Base-by-base conservation (phyloP, 352 stramenopile species). In the Phytophthora tubulina region DNA sequence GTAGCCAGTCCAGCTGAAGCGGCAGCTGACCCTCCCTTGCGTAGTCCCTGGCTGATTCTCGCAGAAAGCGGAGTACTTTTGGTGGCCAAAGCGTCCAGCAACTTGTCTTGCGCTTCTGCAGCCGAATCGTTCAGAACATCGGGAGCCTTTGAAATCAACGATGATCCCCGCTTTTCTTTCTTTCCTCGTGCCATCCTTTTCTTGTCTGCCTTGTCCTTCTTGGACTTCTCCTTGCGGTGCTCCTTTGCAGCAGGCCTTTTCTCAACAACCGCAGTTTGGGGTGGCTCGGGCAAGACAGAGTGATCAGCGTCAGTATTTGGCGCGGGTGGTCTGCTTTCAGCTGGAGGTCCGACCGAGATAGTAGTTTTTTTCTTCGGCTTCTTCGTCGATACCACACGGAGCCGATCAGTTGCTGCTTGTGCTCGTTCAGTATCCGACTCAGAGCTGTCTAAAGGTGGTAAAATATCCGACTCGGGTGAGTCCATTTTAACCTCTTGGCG, bases 141-240 rank as follows among this genome's bases (percentile, higher is more conserved):
- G 9, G 46, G 45, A 41, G 46, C 21, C 45, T 73, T 75, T 3
- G 61, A 55, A 45, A 56, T 36, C 14, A 63, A 30, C 9, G 61
- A 52, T 3, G 52, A 55, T 1, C 35, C 56, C 8, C 81, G 80
- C 52, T 92, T 92, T 13, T 92, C 84, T 67, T 92, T 94, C 56
- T 86, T 90, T 21, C 56, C 74, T 32, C 73, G 72, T 35, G 42
- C 44, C 5, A 72, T 72, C 39, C 86, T 91, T 63, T 86, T 90
- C 51, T 89, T 81, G 3, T 85, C 83, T 0, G 42, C 17, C 42
- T 85, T 89, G 6, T 88, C 77, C 54, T 91, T 90, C 58, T 88
- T 87, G 11, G 67, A 46, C 32, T 89, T 91, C 13, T 93, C 82
- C 46, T 89, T 90, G 41, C 78, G 77, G 8, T 71, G 45, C n/a